Evolutionary conservation across 192 early-diverging fungal genomes (phyloP).

Genomic region (Chytriomyces sp.): DNA sequence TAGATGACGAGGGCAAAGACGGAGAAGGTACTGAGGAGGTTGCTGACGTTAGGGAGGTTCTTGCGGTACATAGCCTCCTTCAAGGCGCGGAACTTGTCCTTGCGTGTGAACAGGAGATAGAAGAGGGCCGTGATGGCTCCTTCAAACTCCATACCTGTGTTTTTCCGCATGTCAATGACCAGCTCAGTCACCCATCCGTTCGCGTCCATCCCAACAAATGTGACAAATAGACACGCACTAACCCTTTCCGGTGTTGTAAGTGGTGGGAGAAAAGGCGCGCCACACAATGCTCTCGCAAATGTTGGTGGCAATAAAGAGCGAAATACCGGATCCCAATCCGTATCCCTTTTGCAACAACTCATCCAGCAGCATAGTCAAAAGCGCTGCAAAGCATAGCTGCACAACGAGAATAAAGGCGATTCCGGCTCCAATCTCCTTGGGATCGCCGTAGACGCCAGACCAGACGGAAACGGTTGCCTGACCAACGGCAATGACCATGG

Average conservation of each 20-base stretch:
- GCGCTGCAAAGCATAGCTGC: constrained; percentile 94
- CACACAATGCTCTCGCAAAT: constrained; percentile 99
- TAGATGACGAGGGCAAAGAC: constrained; percentile 73
- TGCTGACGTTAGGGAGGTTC: constrained; percentile 66
- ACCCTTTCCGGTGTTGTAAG: constrained; percentile 95
- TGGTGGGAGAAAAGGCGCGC: constrained; percentile 98
- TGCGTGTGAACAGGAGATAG: constrained; percentile 91
- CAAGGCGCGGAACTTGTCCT: constrained; percentile 94
- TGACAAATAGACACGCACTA: neutral
- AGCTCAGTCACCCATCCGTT: too few relatives aligned
- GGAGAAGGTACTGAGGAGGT: constrained; percentile 85
- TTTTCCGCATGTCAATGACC: too few relatives aligned
- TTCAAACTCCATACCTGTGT: constrained; percentile 88
- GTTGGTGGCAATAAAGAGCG: constrained; percentile 99
- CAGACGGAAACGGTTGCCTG: constrained; percentile 98
- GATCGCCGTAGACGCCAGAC: constrained; percentile 97
- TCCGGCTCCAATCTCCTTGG: constrained; percentile 93
- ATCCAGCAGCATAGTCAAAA: constrained; percentile 97
- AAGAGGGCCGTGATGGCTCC: constrained; percentile 95
- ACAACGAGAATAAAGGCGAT: constrained; percentile 95
- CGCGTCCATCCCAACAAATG: too few relatives aligned
- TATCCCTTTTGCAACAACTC: constrained; percentile 99
- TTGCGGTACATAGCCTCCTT: constrained; percentile 96
- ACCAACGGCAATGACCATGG: constrained; percentile 98
- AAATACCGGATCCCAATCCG: constrained; percentile 98